phyloP scores from a whole-genome alignment of 2,329 filamentous ascomycete genomes.

The Colletotrichum eleusines region DNA sequence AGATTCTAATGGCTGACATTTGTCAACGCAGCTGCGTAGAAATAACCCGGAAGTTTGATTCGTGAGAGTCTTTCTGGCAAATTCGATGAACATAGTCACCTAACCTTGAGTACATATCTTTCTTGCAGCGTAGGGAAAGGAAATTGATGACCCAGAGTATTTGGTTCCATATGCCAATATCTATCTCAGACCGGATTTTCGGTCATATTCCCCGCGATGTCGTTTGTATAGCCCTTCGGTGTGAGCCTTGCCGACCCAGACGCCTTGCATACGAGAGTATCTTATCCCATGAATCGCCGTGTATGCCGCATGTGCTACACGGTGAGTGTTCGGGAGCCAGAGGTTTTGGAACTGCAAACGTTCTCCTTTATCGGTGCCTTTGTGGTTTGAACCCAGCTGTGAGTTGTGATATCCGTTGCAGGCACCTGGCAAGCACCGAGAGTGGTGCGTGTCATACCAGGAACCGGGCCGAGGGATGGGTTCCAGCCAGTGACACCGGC shows the following conservation, averaged over 20 bases:
- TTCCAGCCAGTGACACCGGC: constrained; percentile 53
- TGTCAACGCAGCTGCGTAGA: constrained; percentile 7
- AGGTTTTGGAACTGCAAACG: background rate
- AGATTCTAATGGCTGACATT: background rate
- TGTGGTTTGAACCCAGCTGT: background rate
- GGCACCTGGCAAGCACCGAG: constrained; percentile 48
- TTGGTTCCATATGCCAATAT: background rate
- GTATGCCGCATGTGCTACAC: too few relatives aligned
- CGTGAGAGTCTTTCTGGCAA: too few relatives aligned
- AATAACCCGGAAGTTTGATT: too few relatives aligned
- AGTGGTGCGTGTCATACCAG: constrained; percentile 52
- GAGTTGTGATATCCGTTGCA: background rate
- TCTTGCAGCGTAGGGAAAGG: constrained; percentile 2
- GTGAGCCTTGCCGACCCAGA: background rate
- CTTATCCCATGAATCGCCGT: too few relatives aligned
- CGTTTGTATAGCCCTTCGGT: background rate
- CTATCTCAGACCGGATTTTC: background rate
- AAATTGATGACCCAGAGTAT: background rate
- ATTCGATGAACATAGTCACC: background rate
- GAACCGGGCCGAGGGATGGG: constrained; percentile 49
- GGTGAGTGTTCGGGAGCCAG: background rate
- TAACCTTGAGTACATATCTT: constrained; percentile 9
- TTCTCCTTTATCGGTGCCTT: background rate
- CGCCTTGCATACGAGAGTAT: background rate
- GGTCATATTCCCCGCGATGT: background rate